Evolutionary conservation across 169 alveolate genomes (phyloP).

Genomic region (Cryptosporidium sp.): DNA sequence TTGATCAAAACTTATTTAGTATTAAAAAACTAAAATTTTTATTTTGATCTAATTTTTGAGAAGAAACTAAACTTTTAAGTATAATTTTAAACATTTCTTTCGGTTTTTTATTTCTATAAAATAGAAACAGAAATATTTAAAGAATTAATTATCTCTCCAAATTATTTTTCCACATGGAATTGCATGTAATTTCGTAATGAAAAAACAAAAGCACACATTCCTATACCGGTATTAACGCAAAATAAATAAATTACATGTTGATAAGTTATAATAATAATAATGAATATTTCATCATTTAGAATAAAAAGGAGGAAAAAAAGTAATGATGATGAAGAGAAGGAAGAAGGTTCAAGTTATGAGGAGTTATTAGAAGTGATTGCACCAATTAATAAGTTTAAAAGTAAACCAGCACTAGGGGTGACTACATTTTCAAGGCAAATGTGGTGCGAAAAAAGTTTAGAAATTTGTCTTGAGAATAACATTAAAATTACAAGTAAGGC

Average conservation of each 20-base stretch:
- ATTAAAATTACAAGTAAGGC: constrained; percentile 62
- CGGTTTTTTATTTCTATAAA: not conserved
- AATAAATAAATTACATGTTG: not conserved
- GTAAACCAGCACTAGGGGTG: constrained; percentile 48
- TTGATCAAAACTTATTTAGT: no score
- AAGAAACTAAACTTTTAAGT: not conserved
- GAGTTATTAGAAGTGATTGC: constrained; percentile 4
- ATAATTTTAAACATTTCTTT: no score
- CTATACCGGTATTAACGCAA: not conserved
- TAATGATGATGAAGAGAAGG: not conserved
- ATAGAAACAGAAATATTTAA: not conserved
- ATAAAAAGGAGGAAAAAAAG: constrained; percentile 7
- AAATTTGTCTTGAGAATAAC: constrained; percentile 46
- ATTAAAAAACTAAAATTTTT: not conserved
- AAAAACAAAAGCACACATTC: not conserved
- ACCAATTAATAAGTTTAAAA: constrained; percentile 50
- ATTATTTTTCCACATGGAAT: not conserved
- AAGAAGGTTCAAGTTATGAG: not conserved
- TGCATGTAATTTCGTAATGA: not conserved
- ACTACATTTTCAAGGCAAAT: constrained; percentile 71
- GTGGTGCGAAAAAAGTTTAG: constrained; percentile 72
- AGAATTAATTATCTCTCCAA: not conserved
- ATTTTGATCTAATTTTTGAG: no score
- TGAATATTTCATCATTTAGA: constrained; percentile 20
- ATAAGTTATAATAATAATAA: not conserved